Evolutionary conservation across 495 filamentous ascomycete genomes (phyloP), one percentile per base, ranked within the genome.

Genomic region (Aspergillus taichungensis): DNA sequence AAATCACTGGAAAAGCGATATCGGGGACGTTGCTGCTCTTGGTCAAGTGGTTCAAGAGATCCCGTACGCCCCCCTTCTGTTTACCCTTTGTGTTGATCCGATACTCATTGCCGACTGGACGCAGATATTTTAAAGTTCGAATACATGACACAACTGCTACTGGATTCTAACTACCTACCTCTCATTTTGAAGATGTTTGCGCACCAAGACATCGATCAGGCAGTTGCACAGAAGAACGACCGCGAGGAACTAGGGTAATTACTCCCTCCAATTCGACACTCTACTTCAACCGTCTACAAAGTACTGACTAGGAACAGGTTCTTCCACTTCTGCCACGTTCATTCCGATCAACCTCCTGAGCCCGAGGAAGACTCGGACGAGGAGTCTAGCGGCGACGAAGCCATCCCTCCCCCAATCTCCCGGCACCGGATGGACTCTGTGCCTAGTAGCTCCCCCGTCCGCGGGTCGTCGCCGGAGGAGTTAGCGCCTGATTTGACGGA

Each of bases 31-130:
- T 97, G 35, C 64, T 97, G 30, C 76, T 94, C 27, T 59, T 98
- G 18, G 61, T 97, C 43, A 97, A 96, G 66, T 98, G 92, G 92
- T 87, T 97, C 59, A 94, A 95, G 62, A 72, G 91, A 50, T 95
- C 88, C 48, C 91, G 90, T 95, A 67, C 68, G 87, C 71, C 29
- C 45, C 28, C 29, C 13, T 44, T 34, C n/a, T n/a, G n/a, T 30
- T 39, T 13, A 12, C n/a, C 24, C 14, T 35, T 37, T 8, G 30
- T 13, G 29, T 36, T 14, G 42, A 30, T 31, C 40, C 29, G 0
- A 28, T n/a, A 24, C 18, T 24, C 18, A 10, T 27, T 46, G 45
- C 75, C 63, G 30, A 50, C 28, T 0, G 9, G 37, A 10, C 6
- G 12, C 47, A 95, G 91, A 98, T 57, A 78, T 98, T 34, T 68